These are phyloP conservation scores for Populus hybrid DNA, from an alignment of 441 rosid species.

Conservation along the genomic window DNA sequence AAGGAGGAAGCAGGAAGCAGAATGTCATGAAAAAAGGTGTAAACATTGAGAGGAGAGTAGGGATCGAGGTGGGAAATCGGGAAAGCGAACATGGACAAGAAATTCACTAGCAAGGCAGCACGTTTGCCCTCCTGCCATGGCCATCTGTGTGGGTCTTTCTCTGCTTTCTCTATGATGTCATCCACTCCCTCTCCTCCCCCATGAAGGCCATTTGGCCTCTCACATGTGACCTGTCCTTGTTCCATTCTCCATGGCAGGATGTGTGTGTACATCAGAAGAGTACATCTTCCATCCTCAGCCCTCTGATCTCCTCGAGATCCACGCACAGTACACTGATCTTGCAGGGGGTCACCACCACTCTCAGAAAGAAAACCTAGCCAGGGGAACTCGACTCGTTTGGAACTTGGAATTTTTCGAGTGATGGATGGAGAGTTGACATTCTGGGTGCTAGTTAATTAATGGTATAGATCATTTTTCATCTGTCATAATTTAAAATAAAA, in stretches of 20 bases:
- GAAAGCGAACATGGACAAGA: constrained; percentile 1
- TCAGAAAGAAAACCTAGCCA: background rate
- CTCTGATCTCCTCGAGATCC: constrained; percentile 16
- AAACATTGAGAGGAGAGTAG: constrained; percentile 28
- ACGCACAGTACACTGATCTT: background rate
- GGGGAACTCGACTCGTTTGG: too few relatives aligned
- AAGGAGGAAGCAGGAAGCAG: background rate
- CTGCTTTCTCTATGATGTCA: background rate
- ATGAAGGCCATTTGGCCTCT: background rate
- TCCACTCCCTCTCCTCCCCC: background rate
- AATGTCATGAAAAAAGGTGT: constrained; percentile 3
- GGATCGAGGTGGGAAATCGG: constrained; percentile 29
- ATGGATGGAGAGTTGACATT: background rate
- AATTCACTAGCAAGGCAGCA: background rate
- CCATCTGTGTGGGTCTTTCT: background rate
- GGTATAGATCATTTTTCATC: background rate
- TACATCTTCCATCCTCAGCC: background rate
- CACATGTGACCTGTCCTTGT: background rate
- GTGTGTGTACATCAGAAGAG: background rate
- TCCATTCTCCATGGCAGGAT: background rate
- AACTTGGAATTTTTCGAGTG: background rate
- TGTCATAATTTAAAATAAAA: too few relatives aligned
- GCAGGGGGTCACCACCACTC: too few relatives aligned
- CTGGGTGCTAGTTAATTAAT: background rate
- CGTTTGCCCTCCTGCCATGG: background rate